Evolutionary conservation across 352 stramenopile genomes (phyloP).

Genomic region (Phytophthora constricta): DNA sequence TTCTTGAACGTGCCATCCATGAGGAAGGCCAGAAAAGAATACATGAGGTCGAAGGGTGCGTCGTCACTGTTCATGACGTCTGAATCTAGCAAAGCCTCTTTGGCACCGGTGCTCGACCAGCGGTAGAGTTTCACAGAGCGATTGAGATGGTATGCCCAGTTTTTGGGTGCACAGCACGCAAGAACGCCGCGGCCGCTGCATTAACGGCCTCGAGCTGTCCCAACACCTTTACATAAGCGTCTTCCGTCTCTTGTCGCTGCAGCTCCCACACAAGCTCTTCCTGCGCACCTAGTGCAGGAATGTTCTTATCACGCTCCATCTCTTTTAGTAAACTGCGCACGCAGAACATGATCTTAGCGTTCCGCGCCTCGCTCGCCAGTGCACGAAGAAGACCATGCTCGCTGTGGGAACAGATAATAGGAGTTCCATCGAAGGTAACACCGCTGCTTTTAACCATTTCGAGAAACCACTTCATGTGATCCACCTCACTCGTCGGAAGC

Average conservation of each 20-base stretch:
- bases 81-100: conserved; percentile 63
- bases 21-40: conserved; percentile 78
- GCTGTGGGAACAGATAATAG: conserved; percentile 67
- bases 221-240: conserved; percentile 59
- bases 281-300: conserved; percentile 61
- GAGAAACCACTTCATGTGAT: conserved; percentile 84
- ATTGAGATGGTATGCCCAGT: conserved; percentile 74
- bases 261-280: conserved; percentile 74
- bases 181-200: conserved; percentile 54
- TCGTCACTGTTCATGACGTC: conserved; percentile 73
- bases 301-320: conserved; percentile 81
- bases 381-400: conserved; percentile 67
- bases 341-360: conserved; percentile 78
- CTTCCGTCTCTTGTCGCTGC: conserved; percentile 61
- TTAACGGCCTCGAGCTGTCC: conserved; percentile 63
- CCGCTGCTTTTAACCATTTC: conserved; percentile 56
- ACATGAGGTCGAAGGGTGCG: conserved; percentile 82
- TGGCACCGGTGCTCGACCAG: conserved; percentile 68
- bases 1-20: conserved; percentile 84
- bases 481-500: conserved; percentile 65
- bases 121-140: conserved; percentile 68
- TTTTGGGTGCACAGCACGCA: conserved; percentile 66
- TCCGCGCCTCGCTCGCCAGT: conserved; percentile 52
- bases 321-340: conserved; percentile 69
- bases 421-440: conserved; percentile 53